Evolutionary conservation across 2,329 filamentous ascomycete genomes (phyloP).

Genomic region (Paecilomyces formosus): DNA sequence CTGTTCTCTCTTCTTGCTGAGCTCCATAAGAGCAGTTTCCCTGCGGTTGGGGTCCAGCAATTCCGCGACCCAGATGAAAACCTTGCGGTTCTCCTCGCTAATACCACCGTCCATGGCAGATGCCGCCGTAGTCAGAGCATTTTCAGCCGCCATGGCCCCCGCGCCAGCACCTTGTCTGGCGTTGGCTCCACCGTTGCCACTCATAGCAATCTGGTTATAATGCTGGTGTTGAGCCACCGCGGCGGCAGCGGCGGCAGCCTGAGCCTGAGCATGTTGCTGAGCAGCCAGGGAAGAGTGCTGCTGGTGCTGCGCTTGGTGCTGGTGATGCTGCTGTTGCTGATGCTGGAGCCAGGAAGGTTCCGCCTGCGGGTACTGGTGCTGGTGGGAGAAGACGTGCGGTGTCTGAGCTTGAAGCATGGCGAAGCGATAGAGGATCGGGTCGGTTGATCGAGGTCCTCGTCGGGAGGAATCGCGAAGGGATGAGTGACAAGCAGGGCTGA

Average conservation of each 20-base stretch:
- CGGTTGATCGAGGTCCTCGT: slow-evolving; percentile 4
- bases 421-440: slow-evolving; percentile 21
- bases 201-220: slow-evolving; percentile 66
- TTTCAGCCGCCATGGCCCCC: slow-evolving; percentile 38
- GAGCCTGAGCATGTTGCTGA: slow-evolving; percentile 48
- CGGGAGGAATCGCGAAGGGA: slow-evolving; percentile 1
- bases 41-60: slow-evolving; percentile 79
- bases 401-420: slow-evolving; percentile 43
- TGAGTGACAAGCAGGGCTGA: neutral
- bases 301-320: slow-evolving; percentile 33
- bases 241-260: slow-evolving; percentile 36
- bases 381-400: slow-evolving; percentile 56
- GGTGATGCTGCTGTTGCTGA: slow-evolving; percentile 27
- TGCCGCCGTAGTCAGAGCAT: slow-evolving; percentile 21
- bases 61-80: slow-evolving; percentile 89
- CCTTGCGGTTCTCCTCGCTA: slow-evolving; percentile 84
- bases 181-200: slow-evolving; percentile 46
- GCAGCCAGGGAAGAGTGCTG: slow-evolving; percentile 40
- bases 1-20: slow-evolving; percentile 98
- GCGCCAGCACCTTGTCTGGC: slow-evolving; percentile 23
- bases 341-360: slow-evolving; percentile 40
- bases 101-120: slow-evolving; percentile 56
- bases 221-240: slow-evolving; percentile 44
- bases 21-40: slow-evolving; percentile 83
- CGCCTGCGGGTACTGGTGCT: slow-evolving; percentile 45